phyloP scores from a whole-genome alignment of 108 stramenopile species.

The Cyclostephanos tholiformis region DNA sequence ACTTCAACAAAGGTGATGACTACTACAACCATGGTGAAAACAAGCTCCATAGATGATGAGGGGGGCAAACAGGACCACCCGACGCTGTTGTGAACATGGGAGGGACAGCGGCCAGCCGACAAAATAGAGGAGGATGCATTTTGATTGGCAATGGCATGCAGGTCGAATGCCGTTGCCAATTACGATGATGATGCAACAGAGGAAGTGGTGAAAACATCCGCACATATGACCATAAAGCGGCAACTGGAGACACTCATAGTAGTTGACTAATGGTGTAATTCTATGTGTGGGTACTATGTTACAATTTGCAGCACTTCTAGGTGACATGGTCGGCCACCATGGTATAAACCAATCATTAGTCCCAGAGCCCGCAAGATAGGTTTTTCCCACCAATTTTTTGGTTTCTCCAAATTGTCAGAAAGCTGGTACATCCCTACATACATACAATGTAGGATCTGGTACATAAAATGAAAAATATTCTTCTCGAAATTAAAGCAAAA shows the following conservation, averaged over 20 bases:
- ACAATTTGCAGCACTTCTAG: no score
- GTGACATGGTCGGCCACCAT: no score
- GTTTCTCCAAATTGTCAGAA: no score
- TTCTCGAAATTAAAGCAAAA: no score
- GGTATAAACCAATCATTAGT: no score
- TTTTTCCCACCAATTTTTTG: no score
- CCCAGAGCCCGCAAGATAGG: no score
- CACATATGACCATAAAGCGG: conserved; percentile 27
- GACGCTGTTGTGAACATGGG: conserved; percentile 2
- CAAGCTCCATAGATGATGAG: not conserved
- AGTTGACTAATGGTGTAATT: no score
- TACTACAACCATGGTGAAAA: not conserved
- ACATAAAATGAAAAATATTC: no score
- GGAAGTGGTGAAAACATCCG: not conserved
- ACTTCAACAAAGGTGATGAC: not conserved
- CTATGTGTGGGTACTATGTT: no score
- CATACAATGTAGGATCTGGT: no score
- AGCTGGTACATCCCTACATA: no score
- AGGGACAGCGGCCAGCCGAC: not conserved
- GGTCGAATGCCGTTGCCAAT: not conserved
- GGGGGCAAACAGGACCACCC: not conserved
- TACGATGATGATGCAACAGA: not conserved
- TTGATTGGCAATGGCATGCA: conserved; percentile 40
- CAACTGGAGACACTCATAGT: conserved; percentile 37
- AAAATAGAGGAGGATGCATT: conserved; percentile 36